phyloP scores from a whole-genome alignment of 179 eudicot genomes.

The Silene coronaria region DNA sequence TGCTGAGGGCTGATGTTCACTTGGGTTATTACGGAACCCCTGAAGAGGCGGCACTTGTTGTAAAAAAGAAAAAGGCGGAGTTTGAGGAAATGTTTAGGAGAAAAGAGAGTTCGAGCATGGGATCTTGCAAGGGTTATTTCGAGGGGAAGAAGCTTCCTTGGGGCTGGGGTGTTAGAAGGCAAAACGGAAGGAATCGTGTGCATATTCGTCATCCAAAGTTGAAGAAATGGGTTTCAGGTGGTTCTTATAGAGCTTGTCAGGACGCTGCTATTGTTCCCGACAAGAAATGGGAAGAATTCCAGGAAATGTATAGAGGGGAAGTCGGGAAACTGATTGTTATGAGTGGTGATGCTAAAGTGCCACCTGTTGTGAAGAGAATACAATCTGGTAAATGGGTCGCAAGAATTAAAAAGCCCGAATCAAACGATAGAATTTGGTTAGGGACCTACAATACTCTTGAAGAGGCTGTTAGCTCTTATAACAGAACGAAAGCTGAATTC shows the following conservation, averaged over 20 bases:
- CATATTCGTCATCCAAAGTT: background rate
- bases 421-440: conserved; percentile 19
- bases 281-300: background rate
- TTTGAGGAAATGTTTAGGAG: background rate
- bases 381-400: conserved; percentile 30
- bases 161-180: background rate
- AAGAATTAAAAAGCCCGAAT: conserved; percentile 9
- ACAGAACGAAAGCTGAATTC: conserved; percentile 8
- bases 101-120: background rate
- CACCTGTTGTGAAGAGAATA: conserved; percentile 19
- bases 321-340: too few relatives aligned
- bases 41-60: conserved; percentile 11
- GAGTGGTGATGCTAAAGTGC: background rate
- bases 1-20: background rate
- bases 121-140: background rate
- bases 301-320: too few relatives aligned
- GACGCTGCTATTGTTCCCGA: background rate
- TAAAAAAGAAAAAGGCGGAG: background rate
- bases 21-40: background rate
- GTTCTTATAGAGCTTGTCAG: background rate
- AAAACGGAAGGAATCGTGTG: background rate
- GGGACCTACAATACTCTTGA: conserved; percentile 25
- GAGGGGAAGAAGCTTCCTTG: background rate
- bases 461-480: conserved; percentile 23
- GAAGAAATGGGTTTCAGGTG: background rate